Evolutionary conservation across 305 asterid genomes (phyloP), one percentile per base, ranked within the genome.

Genomic region (Fraxinus angustifolia): DNA sequence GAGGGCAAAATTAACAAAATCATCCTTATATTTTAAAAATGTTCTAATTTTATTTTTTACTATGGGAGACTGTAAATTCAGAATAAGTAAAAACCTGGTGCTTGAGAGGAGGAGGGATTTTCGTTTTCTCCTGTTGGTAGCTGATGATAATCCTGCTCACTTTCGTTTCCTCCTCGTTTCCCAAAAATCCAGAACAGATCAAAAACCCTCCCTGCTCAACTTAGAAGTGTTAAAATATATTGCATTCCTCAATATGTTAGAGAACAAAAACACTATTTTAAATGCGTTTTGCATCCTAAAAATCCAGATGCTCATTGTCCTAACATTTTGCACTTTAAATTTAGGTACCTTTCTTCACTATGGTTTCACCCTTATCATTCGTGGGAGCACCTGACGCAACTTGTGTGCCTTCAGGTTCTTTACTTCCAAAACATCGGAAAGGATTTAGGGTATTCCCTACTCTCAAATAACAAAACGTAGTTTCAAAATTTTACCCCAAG

Each of bases 401-500:
- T 8, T 76, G 30, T 28, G 38, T 1, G 74, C 4, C n/a, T n/a
- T 17, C 80, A 31, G 75, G 65, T 3, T 26, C 78, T 48, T 70
- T 40, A 5, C 36, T 30, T 70, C 88, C 83, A 21, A 90, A 91
- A 30, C 87, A 38, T 4, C 77, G 82, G 8, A 90, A 87, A 1
- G 86, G 88, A 28, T 86, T 81, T 73, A 90, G 88, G 33, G 75
- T 19, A 26, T 86, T 82, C 56, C 89, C 93, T 90, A 87, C 36
- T 34, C 56, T 17, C 67, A 4, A 56, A 56, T 45, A 80, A 28
- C 28, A 35, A 67, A 68, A 78, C 23, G 36, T 3, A 45, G 48
- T n/a, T 10, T 5, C 3, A 19, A 74, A 75, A 34, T 14, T 16
- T 48, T 14, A 14, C 6, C 19, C 56, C 19, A 48, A 3, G 6